Conservation (phyloP, 208 protist species). For the Eutreptiella sp. region DNA sequence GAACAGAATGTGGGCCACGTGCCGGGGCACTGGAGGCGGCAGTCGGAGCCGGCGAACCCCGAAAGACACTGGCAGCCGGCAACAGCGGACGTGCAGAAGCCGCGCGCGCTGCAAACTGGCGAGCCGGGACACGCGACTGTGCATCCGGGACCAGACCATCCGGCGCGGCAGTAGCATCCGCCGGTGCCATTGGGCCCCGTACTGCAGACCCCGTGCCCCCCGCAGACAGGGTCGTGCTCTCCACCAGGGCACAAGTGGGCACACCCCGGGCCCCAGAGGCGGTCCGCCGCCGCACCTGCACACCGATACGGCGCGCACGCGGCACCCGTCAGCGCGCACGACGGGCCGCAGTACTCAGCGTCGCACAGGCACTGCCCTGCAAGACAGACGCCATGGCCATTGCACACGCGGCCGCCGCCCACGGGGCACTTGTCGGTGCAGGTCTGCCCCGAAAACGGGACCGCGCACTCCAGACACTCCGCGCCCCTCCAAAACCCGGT, state of each 20-base stretch:
- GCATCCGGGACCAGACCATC: too few relatives aligned
- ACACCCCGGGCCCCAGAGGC: conserved; percentile 6
- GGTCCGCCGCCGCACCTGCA: too few relatives aligned
- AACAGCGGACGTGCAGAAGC: conserved; percentile 20
- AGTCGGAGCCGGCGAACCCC: conserved; percentile 14
- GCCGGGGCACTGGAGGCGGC: neutral
- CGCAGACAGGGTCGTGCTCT: conserved; percentile 5
- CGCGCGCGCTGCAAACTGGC: conserved; percentile 3
- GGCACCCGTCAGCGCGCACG: neutral
- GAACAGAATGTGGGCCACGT: conserved; percentile 1
- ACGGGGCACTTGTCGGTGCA: neutral
- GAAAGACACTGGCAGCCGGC: conserved; percentile 9
- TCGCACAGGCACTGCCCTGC: neutral
- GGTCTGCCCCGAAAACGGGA: neutral
- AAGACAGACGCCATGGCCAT: neutral
- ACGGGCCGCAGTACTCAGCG: neutral
- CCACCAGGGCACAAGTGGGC: neutral
- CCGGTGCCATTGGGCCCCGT: conserved; percentile 29
- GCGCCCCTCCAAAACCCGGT: neutral
- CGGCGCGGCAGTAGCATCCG: conserved; percentile 33
- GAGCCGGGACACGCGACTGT: neutral
- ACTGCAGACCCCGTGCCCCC: conserved; percentile 2
- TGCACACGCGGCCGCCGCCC: neutral
- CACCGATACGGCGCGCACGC: neutral
- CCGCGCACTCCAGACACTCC: neutral